phyloP scores from a whole-genome alignment of 495 filamentous ascomycete genomes.

The Trypethelium eluteriae region DNA sequence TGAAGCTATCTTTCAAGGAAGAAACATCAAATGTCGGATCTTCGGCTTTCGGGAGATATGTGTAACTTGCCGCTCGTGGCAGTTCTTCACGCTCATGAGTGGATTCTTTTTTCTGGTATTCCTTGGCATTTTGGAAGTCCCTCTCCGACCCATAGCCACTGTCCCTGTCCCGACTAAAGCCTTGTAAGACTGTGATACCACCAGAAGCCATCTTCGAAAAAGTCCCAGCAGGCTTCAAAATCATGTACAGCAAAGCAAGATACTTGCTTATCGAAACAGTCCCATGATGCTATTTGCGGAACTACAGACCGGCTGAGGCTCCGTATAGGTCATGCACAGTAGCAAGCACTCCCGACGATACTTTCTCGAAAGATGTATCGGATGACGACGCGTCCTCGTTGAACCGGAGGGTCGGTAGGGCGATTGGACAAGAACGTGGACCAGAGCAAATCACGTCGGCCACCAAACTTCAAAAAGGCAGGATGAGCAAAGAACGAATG shows the following conservation, averaged over 20 bases:
- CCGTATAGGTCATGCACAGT: background rate
- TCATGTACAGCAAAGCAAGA: background rate
- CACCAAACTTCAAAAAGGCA: background rate
- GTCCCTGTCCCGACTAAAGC: background rate
- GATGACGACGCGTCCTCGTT: background rate
- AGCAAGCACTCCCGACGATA: background rate
- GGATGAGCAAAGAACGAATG: background rate
- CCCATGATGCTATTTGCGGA: background rate
- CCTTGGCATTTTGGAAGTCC: background rate
- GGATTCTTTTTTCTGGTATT: background rate
- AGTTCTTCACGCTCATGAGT: conserved; percentile 17
- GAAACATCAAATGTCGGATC: background rate
- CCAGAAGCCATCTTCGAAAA: background rate
- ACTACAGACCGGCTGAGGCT: conserved; percentile 6
- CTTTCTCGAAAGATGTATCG: background rate
- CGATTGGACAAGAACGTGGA: background rate
- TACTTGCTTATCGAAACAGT: background rate
- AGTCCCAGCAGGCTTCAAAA: background rate
- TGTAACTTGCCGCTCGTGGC: conserved; percentile 26
- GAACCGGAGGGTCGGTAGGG: background rate
- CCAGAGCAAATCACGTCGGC: background rate
- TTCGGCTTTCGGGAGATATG: conserved; percentile 20
- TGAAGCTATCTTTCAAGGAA: conserved; percentile 23
- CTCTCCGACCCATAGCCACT: conserved; percentile 7
- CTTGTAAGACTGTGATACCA: background rate